Evolutionary conservation across 176 grass and related monocot species (phyloP).

Genomic region (Chrysopogon serrulatus): DNA sequence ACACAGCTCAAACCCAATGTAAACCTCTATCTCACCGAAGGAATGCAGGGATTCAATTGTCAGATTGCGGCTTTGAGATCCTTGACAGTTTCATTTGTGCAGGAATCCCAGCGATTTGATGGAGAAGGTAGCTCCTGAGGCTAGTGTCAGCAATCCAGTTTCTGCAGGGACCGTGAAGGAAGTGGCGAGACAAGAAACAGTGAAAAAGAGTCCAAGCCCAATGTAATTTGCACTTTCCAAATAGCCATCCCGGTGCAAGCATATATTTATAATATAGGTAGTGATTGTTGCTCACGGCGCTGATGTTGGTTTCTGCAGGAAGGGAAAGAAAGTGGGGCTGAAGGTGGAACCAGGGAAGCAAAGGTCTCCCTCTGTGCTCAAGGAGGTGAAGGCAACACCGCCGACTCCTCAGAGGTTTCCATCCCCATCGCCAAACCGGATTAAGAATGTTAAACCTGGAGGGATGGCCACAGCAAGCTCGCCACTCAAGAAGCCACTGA

Average conservation of each 20-base stretch:
- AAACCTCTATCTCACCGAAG: slow-evolving; percentile 7
- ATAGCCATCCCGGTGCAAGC: neutral
- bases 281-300: neutral
- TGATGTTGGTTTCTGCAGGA: slow-evolving; percentile 35
- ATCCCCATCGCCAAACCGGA: slow-evolving; percentile 50
- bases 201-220: slow-evolving; percentile 30
- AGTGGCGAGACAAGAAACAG: slow-evolving; percentile 19
- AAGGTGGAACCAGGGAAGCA: slow-evolving; percentile 52
- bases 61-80: neutral
- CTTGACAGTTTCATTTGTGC: slow-evolving; percentile 29
- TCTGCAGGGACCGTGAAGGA: neutral
- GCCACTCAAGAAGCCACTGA: slow-evolving; percentile 69
- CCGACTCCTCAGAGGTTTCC: slow-evolving; percentile 85
- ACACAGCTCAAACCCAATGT: slow-evolving; percentile 15
- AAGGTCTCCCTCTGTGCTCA: slow-evolving; percentile 51
- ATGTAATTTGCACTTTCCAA: slow-evolving; percentile 26
- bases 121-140: slow-evolving; percentile 12
- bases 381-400: slow-evolving; percentile 75
- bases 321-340: slow-evolving; percentile 41
- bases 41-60: neutral
- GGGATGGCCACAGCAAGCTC: slow-evolving; percentile 28
- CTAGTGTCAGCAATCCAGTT: neutral
- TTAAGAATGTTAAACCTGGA: slow-evolving; percentile 47
- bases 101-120: slow-evolving; percentile 8
- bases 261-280: neutral